A percentile compares a stretch with the other conserved stretches of the same genome.
Evolutionary conservation across 495 filamentous ascomycete genomes (phyloP).

Genomic region (Echria macrotheca): DNA sequence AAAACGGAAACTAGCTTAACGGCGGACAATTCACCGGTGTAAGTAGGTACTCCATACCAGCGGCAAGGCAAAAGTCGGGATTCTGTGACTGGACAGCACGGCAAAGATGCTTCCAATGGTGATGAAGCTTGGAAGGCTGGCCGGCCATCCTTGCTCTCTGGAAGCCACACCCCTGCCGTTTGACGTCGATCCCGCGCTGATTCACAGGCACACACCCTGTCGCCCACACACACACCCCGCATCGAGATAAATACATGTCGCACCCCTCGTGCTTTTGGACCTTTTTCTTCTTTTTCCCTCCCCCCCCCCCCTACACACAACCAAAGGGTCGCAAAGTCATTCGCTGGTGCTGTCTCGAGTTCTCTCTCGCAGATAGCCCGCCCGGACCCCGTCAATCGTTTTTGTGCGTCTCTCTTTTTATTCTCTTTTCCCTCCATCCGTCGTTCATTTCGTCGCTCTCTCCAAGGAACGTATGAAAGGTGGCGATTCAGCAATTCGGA

Average conservation of each 20-base stretch:
- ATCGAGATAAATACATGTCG: slow-evolving; percentile 38
- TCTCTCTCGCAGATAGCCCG: slow-evolving; percentile 38
- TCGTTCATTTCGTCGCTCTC: slow-evolving; percentile 45
- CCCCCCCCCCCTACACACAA: slow-evolving; percentile 42
- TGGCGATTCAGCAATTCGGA: slow-evolving; percentile 14
- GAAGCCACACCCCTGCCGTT: slow-evolving; percentile 20
- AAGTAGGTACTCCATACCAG: too few species aligned
- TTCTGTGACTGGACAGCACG: slow-evolving; percentile 6
- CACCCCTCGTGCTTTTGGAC: slow-evolving; percentile 22
- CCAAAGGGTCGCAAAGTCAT: slow-evolving; percentile 48
- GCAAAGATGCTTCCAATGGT: slow-evolving; percentile 5
- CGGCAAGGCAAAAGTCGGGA: not conserved
- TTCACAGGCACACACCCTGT: slow-evolving; percentile 12
- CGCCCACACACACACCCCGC: slow-evolving; percentile 10
- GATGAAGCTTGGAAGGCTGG: not conserved
- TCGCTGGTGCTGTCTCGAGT: slow-evolving; percentile 38
- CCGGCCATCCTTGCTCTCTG: slow-evolving; percentile 1
- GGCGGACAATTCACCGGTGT: too few species aligned
- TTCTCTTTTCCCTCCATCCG: slow-evolving; percentile 25
- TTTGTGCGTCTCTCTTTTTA: slow-evolving; percentile 42
- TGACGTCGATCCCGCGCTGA: slow-evolving; percentile 15
- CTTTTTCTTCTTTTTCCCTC: slow-evolving; percentile 27
- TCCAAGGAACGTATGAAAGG: slow-evolving; percentile 25
- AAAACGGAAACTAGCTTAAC: too few species aligned
- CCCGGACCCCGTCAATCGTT: slow-evolving; percentile 48